Conservation (phyloP, 1,139 yeast genomes). For the Scheffersomyces illinoinensis region DNA sequence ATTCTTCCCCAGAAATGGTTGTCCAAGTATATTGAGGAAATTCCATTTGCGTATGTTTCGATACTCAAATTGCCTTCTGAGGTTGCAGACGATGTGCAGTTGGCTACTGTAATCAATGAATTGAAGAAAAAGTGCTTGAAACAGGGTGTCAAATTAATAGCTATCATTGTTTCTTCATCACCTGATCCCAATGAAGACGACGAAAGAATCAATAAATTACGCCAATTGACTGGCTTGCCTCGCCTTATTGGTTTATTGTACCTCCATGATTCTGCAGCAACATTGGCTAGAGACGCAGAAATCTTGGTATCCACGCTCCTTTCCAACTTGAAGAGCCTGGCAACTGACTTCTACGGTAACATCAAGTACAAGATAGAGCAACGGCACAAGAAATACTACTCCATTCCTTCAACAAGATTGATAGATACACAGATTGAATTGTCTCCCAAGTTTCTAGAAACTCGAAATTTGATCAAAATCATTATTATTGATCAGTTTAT, state of each 20-base stretch:
- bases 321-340: conserved; percentile 29
- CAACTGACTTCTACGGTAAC: conserved; percentile 35
- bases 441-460: conserved; percentile 41
- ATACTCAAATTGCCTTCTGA: conserved; percentile 18
- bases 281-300: conserved; percentile 29
- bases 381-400: conserved; percentile 39
- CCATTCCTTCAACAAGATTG: conserved; percentile 27
- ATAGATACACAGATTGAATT: conserved; percentile 33
- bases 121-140: conserved; percentile 18
- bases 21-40: conserved; percentile 27
- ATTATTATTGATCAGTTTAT: conserved; percentile 35
- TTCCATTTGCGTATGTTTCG: conserved; percentile 39
- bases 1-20: conserved; percentile 40
- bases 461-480: conserved; percentile 41
- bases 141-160: conserved; percentile 27
- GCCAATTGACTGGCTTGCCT: conserved; percentile 33
- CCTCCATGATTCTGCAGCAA: conserved; percentile 14
- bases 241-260: conserved; percentile 31
- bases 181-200: conserved; percentile 15
- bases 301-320: conserved; percentile 29
- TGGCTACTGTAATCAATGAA: conserved; percentile 19
- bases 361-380: conserved; percentile 36
- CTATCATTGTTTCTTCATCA: conserved; percentile 24
- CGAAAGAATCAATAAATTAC: conserved; percentile 23
- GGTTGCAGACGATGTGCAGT: conserved; percentile 15